Percentiles rank a stretch among this genome's conserved stretches.
These are phyloP conservation scores for Penicillium chermesinum DNA, from an alignment of 495 filamentous ascomycete genomes.

Conservation along the genomic window DNA sequence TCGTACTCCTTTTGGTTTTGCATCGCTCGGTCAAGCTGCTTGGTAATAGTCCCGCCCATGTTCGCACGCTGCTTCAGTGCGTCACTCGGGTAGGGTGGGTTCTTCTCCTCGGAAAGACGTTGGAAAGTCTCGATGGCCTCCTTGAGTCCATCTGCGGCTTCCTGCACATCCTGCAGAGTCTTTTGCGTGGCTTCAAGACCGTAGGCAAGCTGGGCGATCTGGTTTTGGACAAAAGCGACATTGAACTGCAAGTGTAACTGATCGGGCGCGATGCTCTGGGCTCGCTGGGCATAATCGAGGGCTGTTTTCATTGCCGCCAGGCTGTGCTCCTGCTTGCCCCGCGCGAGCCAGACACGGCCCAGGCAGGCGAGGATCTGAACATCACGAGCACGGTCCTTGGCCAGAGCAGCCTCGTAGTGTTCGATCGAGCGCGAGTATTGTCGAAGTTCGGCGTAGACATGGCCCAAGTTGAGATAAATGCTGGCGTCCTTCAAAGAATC, in stretches of 20 bases:
- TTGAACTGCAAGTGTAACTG: constrained; percentile 94
- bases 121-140: constrained; percentile 78
- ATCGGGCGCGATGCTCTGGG: constrained; percentile 70
- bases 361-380: constrained; percentile 82
- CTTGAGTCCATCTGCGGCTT: constrained; percentile 78
- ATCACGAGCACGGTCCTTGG: constrained; percentile 75
- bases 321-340: constrained; percentile 74
- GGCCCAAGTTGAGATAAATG: constrained; percentile 86
- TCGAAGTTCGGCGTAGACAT: constrained; percentile 81
- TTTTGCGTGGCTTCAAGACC: constrained; percentile 67
- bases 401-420: constrained; percentile 82
- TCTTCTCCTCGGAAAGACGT: constrained; percentile 72
- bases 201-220: constrained; percentile 79
- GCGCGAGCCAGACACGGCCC: constrained; percentile 87
- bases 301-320: constrained; percentile 77
- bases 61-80: constrained; percentile 92
- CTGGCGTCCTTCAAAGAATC: constrained; percentile 83
- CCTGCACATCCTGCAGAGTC: constrained; percentile 70
- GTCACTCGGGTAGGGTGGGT: constrained; percentile 83
- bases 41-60: constrained; percentile 92
- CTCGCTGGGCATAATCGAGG: constrained; percentile 83
- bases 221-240: constrained; percentile 93
- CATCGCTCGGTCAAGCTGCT: constrained; percentile 79
- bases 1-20: constrained; percentile 88
- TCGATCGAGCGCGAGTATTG: constrained; percentile 90